Evolutionary conservation across 2,329 filamentous ascomycete genomes (phyloP).

Genomic region (Penicillium sp.): DNA sequence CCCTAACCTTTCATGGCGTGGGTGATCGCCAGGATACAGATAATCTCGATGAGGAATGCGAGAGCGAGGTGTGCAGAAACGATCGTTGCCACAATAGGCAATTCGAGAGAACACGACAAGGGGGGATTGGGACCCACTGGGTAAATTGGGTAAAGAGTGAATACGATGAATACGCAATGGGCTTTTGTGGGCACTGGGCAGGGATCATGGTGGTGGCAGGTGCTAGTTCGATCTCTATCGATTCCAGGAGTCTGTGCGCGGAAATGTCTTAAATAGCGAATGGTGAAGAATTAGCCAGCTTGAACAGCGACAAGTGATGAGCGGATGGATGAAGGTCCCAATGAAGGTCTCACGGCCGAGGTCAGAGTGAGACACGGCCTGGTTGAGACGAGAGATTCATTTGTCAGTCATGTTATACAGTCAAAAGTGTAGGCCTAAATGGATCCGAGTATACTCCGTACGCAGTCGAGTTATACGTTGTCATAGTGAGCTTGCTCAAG

Average conservation of each 20-base stretch:
- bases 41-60: conserved; percentile 6
- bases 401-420: neutral
- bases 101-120: neutral
- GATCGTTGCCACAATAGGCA: conserved; percentile 20
- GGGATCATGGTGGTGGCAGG: neutral
- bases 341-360: neutral
- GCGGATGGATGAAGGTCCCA: neutral
- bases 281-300: neutral
- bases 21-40: no score
- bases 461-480: neutral
- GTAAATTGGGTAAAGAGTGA: neutral
- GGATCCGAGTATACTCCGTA: neutral
- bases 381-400: neutral
- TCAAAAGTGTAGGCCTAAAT: neutral
- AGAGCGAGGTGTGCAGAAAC: conserved; percentile 20
- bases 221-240: neutral
- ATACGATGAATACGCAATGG: neutral
- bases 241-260: neutral
- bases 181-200: neutral
- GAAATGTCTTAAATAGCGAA: neutral
- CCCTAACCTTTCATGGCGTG: neutral
- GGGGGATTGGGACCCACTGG: neutral
- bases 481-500: neutral
- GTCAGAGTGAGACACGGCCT: neutral
- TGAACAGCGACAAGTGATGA: neutral